Evolutionary conservation across 1,284 basidiomycete species (phyloP), one percentile per base, ranked within the genome.

Genomic region (Sanguinoderma infundibulare): DNA sequence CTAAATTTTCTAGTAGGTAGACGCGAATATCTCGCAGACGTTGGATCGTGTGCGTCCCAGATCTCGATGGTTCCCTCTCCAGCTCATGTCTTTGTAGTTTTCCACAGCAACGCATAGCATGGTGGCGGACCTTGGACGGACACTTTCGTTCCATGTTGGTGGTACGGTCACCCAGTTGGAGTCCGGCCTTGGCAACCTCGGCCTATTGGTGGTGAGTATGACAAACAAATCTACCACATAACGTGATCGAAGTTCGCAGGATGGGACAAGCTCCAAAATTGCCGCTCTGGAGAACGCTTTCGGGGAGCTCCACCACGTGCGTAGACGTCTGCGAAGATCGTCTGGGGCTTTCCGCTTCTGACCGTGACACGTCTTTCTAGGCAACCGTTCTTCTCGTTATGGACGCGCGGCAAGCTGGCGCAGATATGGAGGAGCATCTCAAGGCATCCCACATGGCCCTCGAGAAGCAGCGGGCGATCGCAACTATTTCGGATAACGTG

Each of bases 401-500:
- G 8, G 60, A 68, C 24, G 56, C 72, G 22, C 65, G 61, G 17
- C 60, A 70, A 24, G 72, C 74, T 0, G 63, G 71, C 1, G 60
- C 52, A 24, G 54, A 72, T 32, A 65, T 80, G 15, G 70, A 72
- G 44, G 59, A 53, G 53, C 68, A 61, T 54, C 46, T 74, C 28
- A 63, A 57, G 7, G 70, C 74, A 51, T 73, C 78, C 1, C 64
- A 68, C 36, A 58, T 68, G 26, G 72, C 75, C 6, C 73, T 74
- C 26, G 69, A 64, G 24, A 71, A 76, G 35, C 79, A 79, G 53
- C 69, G 73, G 42, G 74, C 77, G 35, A 73, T 77, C 17, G 64
- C 74, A 12, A 60, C 67, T 42, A 75, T 78, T n/a, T 76, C 79
- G 46, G 60, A 63, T 17, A 66, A 67, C 10, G 75, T 87, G 12